Evolutionary conservation across 2,329 filamentous ascomycete species (phyloP).

Genomic region (Proliferodiscus dingleyae): DNA sequence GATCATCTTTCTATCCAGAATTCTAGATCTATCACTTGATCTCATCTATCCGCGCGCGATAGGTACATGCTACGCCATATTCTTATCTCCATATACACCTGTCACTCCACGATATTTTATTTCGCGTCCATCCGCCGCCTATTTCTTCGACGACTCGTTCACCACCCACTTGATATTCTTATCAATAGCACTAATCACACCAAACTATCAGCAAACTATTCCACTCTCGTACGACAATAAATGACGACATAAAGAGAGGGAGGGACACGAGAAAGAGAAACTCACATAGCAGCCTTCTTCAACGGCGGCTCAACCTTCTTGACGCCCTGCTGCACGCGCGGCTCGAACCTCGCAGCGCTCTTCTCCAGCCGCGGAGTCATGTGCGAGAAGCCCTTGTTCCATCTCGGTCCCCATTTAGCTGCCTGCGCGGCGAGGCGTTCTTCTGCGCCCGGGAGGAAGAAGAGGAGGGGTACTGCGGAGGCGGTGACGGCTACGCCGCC

Average conservation of each 20-base stretch:
- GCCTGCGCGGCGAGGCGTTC: conserved; percentile 21
- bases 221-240: background rate
- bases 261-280: background rate
- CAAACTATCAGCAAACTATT: background rate
- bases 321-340: conserved; percentile 12
- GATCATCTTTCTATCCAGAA: too few relatives aligned
- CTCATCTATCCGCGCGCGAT: too few relatives aligned
- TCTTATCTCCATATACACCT: too few relatives aligned
- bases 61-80: too few relatives aligned
- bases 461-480: conserved; percentile 19
- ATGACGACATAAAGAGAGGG: background rate
- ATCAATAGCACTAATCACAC: conserved; percentile 13
- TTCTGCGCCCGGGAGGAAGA: conserved; percentile 20
- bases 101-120: too few relatives aligned
- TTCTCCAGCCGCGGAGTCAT: conserved; percentile 8
- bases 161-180: conserved; percentile 17
- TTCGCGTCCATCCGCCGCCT: background rate
- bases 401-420: conserved; percentile 23
- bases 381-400: conserved; percentile 17
- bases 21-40: too few relatives aligned
- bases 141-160: conserved; percentile 3
- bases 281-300: conserved; percentile 23
- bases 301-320: conserved; percentile 20
- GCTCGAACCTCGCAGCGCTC: conserved; percentile 15
- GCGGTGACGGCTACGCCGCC: conserved; percentile 14